A percentile compares a stretch with the other conserved stretches of the same genome.
Conservation (phyloP, 768 basidiomycete species). For the Podaxis carcinomalis region DNA sequence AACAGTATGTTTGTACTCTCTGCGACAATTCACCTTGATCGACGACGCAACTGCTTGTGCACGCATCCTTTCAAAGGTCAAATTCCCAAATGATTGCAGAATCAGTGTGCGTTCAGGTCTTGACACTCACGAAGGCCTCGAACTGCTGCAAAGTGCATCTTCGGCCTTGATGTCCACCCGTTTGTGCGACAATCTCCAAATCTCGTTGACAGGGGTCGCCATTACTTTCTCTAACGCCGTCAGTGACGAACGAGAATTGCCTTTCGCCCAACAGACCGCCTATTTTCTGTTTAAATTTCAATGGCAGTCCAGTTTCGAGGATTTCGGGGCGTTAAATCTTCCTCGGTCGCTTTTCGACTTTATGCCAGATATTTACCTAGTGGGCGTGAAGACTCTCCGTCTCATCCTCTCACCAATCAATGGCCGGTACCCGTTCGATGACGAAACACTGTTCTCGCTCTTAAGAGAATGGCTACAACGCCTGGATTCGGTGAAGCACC, state of each 20-base stretch:
- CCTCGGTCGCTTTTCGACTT: not conserved
- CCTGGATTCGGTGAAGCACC: not conserved
- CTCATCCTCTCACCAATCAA: not conserved
- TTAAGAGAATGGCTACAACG: not conserved
- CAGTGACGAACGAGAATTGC: not conserved
- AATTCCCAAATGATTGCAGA: not conserved
- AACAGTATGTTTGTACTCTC: not conserved
- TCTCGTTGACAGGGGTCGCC: not conserved
- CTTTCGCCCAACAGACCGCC: not conserved
- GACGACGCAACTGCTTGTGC: not conserved
- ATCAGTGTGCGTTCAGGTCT: not conserved
- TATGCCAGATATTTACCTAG: not conserved
- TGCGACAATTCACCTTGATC: not conserved
- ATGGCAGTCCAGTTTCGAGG: not conserved
- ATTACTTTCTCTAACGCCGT: not conserved
- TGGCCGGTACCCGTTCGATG: not conserved
- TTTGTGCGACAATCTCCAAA: not conserved
- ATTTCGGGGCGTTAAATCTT: not conserved
- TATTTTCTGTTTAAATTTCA: conserved; percentile 2
- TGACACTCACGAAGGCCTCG: not conserved
- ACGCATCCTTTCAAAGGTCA: not conserved
- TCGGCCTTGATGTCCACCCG: not conserved
- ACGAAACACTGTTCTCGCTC: not conserved
- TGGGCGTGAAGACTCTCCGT: not conserved
- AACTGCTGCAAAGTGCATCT: not conserved